These are phyloP conservation scores for Elasticomyces elasticus DNA, from an alignment of 495 filamentous ascomycete species.

Conservation along the genomic window DNA sequence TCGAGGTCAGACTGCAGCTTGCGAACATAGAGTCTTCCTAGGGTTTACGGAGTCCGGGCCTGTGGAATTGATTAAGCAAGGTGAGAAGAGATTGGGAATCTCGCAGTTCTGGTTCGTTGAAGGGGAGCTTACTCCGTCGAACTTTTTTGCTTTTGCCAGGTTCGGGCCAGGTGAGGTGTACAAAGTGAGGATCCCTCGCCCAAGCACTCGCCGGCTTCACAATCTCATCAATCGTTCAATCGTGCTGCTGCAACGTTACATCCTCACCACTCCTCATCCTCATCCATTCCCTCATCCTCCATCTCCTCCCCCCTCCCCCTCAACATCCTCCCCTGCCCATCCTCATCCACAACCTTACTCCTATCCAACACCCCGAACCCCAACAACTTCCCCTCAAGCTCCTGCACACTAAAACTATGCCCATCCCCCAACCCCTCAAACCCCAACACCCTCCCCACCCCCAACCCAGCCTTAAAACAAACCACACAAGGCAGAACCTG, in stretches of 20 bases:
- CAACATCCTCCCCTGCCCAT: slow-evolving; percentile 17
- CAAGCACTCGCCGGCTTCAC: too few species aligned
- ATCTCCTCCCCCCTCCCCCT: slow-evolving; percentile 27
- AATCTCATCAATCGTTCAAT: background rate
- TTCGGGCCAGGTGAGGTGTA: too few species aligned
- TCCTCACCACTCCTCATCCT: slow-evolving; percentile 1
- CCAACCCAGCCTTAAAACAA: slow-evolving; percentile 58
- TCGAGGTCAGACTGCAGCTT: too few species aligned
- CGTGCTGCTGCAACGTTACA: background rate
- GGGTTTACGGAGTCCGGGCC: too few species aligned
- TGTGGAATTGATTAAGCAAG: too few species aligned
- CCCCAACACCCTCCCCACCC: slow-evolving; percentile 58
- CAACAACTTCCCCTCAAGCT: slow-evolving; percentile 56
- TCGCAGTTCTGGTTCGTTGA: too few species aligned
- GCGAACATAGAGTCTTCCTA: too few species aligned
- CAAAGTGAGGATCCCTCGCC: too few species aligned
- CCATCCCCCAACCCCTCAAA: slow-evolving; percentile 58
- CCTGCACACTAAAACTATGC: slow-evolving; percentile 52
- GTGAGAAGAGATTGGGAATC: too few species aligned
- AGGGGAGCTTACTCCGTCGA: too few species aligned
- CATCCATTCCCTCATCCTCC: slow-evolving; percentile 23
- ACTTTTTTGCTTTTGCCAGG: too few species aligned
- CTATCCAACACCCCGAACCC: slow-evolving; percentile 48
- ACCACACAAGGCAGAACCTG: slow-evolving; percentile 67
- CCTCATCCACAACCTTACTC: slow-evolving; percentile 41